phyloP scores from a whole-genome alignment of 2,329 filamentous ascomycete species.

The Xylariomycetidae sp. region DNA sequence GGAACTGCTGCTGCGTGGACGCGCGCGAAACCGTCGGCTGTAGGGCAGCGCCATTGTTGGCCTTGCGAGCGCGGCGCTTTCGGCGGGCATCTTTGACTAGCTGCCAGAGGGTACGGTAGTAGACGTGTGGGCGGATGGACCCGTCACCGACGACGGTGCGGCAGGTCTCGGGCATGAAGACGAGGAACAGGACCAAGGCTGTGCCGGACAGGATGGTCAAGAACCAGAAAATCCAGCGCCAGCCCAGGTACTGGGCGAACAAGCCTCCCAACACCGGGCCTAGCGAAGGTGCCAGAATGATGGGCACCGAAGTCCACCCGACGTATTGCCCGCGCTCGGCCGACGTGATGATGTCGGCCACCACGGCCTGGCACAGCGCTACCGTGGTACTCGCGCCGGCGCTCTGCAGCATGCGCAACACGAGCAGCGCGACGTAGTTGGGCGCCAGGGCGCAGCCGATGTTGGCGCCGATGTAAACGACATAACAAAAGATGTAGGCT shows the following conservation, averaged over 20 bases:
- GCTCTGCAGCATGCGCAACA: constrained; percentile 45
- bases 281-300: constrained; percentile 33
- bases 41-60: constrained; percentile 4
- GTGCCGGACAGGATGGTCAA: constrained; percentile 32
- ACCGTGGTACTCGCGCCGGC: constrained; percentile 48
- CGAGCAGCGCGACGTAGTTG: constrained; percentile 37
- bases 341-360: constrained; percentile 51
- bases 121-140: constrained; percentile 29
- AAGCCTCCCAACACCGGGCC: constrained; percentile 48
- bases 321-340: constrained; percentile 51
- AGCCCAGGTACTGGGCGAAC: constrained; percentile 43
- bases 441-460: constrained; percentile 40
- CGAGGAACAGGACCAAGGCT: constrained; percentile 30
- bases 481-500: constrained; percentile 40
- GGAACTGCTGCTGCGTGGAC: constrained; percentile 11
- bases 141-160: constrained; percentile 40
- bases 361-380: constrained; percentile 44
- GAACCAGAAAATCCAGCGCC: constrained; percentile 49
- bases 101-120: constrained; percentile 25
- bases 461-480: constrained; percentile 39
- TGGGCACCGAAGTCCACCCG: constrained; percentile 38
- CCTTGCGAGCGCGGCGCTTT: constrained; percentile 5
- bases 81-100: constrained; percentile 15
- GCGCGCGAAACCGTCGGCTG: constrained; percentile 7
- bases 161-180: constrained; percentile 41